Evolutionary conservation across 1,284 basidiomycete species (phyloP), one percentile per base, ranked within the genome.

Genomic region (Apiotrichum gamsii): DNA sequence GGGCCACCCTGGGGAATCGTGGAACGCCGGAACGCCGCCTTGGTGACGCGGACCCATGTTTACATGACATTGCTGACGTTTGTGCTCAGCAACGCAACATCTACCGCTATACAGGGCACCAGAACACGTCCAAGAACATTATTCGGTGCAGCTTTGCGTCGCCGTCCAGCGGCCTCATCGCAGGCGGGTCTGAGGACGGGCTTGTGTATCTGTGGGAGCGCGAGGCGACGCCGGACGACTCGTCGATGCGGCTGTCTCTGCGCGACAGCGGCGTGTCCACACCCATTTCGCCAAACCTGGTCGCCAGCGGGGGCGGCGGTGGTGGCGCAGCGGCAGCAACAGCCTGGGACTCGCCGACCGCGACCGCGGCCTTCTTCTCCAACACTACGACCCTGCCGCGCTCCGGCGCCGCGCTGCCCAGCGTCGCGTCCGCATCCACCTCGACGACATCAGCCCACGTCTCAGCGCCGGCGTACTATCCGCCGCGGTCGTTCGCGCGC

Each of bases 81-180:
- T n/a, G n/a, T 20, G 6, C 23, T 11, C 50, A 73, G 71, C 67
- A 69, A 56, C 62, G 65, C 9, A 73, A 70, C 21, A 52, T 76
- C 4, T 71, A 72, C 43, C 58, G 75, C 3, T 77, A 76, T 59
- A 75, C 72, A 21, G 74, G 74, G 1, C 73, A 76, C 49, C 75
- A 75, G 54, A 77, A 77, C 53, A 76, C 75, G 10, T 72, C 72
- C 19, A 74, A 76, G 53, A 76, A 76, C 62, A 71, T 76, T 32
- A 72, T 77, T 38, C 65, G 75, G 8, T 67, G 67, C 23, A 57
- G 62, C 15, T 77, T 77, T 51, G 72, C 70, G 0, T 64, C 69
- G 31, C 63, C 70, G 13, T 65, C 64, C 11, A 51, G 41, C 24
- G 52, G 49, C 8, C 59, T 76, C 39, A 58, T 77, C 24, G 64